Conservation (phyloP, 768 basidiomycete genomes). For the Tylopilus sp. region DNA sequence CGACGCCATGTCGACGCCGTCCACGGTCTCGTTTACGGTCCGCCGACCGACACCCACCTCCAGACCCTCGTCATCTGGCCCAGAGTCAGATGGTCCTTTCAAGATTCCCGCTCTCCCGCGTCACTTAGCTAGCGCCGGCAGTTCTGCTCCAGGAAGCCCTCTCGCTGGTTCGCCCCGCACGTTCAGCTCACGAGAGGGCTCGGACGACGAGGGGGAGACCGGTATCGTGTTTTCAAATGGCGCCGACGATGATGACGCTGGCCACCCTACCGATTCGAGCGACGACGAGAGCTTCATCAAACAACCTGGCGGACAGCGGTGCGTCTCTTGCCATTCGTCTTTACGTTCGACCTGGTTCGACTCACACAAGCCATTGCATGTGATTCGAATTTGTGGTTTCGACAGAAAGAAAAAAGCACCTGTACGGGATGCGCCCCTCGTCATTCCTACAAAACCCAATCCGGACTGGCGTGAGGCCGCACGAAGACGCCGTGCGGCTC, state of each 20-base stretch:
- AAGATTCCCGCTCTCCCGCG: slow-evolving; percentile 61
- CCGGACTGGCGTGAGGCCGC: slow-evolving; percentile 87
- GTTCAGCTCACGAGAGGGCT: slow-evolving; percentile 24
- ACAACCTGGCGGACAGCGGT: slow-evolving; percentile 79
- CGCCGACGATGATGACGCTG: slow-evolving; percentile 23
- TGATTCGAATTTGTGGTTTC: slow-evolving; percentile 33
- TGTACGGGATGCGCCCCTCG: slow-evolving; percentile 57
- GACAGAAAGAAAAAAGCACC: slow-evolving; percentile 37
- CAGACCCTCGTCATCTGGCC: slow-evolving; percentile 57
- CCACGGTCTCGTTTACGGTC: slow-evolving; percentile 78
- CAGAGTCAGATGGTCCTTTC: slow-evolving; percentile 59
- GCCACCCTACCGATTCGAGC: slow-evolving; percentile 44
- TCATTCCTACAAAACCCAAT: slow-evolving; percentile 85
- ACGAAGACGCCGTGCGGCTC: slow-evolving; percentile 46
- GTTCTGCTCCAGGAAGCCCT: slow-evolving; percentile 51
- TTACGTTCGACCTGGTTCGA: slow-evolving; percentile 48
- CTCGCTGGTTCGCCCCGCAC: slow-evolving; percentile 50
- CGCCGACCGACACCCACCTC: slow-evolving; percentile 73
- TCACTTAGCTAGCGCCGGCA: slow-evolving; percentile 40
- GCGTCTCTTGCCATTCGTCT: slow-evolving; percentile 41
- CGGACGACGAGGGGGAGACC: slow-evolving; percentile 25
- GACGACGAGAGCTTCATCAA: slow-evolving; percentile 69
- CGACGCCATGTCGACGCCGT: slow-evolving; percentile 22
- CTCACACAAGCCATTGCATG: slow-evolving; percentile 58
- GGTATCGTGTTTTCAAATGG: slow-evolving; percentile 25